Evolutionary conservation across 768 basidiomycete species (phyloP), one percentile per base, ranked within the genome.

Genomic region (Termitomyces sp.): DNA sequence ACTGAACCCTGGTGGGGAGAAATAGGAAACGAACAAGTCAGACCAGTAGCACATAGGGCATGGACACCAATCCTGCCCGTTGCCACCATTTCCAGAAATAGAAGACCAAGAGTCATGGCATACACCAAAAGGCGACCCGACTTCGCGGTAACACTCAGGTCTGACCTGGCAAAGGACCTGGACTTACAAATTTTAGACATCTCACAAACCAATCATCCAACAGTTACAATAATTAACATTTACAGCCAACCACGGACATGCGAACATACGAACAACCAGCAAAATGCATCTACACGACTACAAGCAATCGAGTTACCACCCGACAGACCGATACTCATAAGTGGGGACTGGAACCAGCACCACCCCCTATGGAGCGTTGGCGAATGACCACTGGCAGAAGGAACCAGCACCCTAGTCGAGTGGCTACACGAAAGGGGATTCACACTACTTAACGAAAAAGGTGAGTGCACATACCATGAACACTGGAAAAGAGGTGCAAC

Each of bases 181-280:
- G 65, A 72, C 58, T 54, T 69, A 1, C 67, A 68, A 50, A 42
- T 69, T 1, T 53, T 71, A 1, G 65, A 69, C 27, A 59, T 71
- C 26, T 22, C 45, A 5, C 67, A 68, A 46, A 30, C 43, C 2
- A 58, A 57, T 4, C 59, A 64, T 3, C 59, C 58, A 0, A 60
- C 64, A 1, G 58, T 26, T 1, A 56, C 36, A 0, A 42, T 57
- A 1, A 30, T 49, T 0, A 55, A 55, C 30, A 46, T 55, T 13
- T 55, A 55, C 43, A 55, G 30, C 20, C 53, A 55, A n/a, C 53
- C 42, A 13, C 8, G n/a, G 10, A 5, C 3, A 18, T 4, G 44
- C 30, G 34, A 10, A 36, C 1, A 4, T 1, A 5, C 24, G 18
- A 34, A 22, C 34, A 6, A 8, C 5, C 1, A 6, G n/a, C 14